Percentiles rank a stretch among this genome's conserved stretches.
Conservation (phyloP, 2,329 filamentous ascomycete species). For the Geoglossum cookeanum region DNA sequence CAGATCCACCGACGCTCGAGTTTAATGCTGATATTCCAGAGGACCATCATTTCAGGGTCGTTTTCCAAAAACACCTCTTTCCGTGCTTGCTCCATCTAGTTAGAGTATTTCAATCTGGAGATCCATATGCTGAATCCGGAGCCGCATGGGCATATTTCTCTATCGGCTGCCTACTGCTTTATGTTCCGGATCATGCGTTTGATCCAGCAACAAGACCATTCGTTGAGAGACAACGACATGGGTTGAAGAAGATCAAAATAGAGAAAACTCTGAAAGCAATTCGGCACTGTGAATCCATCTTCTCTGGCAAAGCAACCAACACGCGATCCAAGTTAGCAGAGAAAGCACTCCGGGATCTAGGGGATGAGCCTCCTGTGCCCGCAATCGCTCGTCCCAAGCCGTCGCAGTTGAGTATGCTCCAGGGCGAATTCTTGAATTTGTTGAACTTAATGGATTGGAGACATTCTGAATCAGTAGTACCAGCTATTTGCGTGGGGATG, state of each 20-base stretch:
- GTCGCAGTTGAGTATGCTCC: conserved; percentile 51
- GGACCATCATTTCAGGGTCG: neutral
- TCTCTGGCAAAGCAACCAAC: conserved; percentile 49
- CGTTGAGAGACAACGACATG: conserved; percentile 43
- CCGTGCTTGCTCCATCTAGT: neutral
- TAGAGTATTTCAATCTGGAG: conserved; percentile 17
- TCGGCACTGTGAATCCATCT: conserved; percentile 41
- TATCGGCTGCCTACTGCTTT: conserved; percentile 54
- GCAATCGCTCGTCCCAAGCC: conserved; percentile 51
- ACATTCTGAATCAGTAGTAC: conserved; percentile 14
- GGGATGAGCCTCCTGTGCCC: conserved; percentile 44
- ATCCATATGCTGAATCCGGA: conserved; percentile 17
- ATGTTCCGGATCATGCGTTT: conserved; percentile 69
- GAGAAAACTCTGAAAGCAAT: conserved; percentile 39
- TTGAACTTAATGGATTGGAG: conserved; percentile 38
- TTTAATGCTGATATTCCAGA: neutral
- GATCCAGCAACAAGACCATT: conserved; percentile 50
- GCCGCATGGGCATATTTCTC: conserved; percentile 61
- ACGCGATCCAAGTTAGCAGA: conserved; percentile 45
- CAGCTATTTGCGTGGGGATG: conserved; percentile 9
- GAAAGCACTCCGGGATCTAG: conserved; percentile 42
- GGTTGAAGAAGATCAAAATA: conserved; percentile 36
- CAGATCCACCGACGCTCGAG: neutral
- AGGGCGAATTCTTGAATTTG: conserved; percentile 67
- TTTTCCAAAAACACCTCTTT: neutral